These are phyloP conservation scores for Ascochyta rabiei DNA, from an alignment of 2,329 filamentous ascomycete species.

Conservation along the genomic window DNA sequence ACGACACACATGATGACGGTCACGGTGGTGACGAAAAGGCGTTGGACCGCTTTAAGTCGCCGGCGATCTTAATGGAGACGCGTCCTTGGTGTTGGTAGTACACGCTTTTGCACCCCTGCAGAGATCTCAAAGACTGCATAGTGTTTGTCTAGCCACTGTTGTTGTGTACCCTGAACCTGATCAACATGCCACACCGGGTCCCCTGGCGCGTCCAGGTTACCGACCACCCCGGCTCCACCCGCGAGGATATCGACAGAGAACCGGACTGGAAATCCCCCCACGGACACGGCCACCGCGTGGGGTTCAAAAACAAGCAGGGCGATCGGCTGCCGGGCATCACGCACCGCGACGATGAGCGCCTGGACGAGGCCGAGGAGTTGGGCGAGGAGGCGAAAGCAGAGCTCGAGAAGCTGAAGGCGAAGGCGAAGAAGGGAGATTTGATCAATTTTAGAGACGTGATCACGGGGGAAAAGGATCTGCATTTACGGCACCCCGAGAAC, in stretches of 20 bases:
- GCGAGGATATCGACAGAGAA: slow-evolving; percentile 51
- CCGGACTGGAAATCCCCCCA: slow-evolving; percentile 49
- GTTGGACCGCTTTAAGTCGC: background rate
- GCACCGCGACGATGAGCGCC: slow-evolving; percentile 36
- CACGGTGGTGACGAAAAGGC: slow-evolving; percentile 8
- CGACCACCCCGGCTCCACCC: slow-evolving; percentile 50
- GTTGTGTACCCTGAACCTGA: background rate
- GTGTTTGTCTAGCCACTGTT: background rate
- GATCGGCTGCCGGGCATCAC: slow-evolving; percentile 50
- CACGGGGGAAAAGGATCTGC: slow-evolving; percentile 47
- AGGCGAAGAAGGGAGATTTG: slow-evolving; percentile 38
- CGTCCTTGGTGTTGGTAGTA: background rate
- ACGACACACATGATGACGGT: slow-evolving; percentile 1
- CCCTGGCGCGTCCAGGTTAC: slow-evolving; percentile 37
- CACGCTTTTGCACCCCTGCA: background rate
- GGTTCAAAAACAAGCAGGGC: slow-evolving; percentile 45
- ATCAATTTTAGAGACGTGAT: slow-evolving; percentile 49
- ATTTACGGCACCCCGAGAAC: slow-evolving; percentile 52
- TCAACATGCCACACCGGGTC: slow-evolving; percentile 16
- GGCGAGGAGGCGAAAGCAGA: slow-evolving; percentile 34
- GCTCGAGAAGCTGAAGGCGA: slow-evolving; percentile 31
- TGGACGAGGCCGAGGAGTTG: slow-evolving; percentile 27
- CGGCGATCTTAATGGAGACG: background rate
- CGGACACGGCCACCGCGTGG: slow-evolving; percentile 49
- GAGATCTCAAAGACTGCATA: background rate